Base-by-base conservation (phyloP, 257 asterid genomes). In the Fraxinus quadrangulata region DNA sequence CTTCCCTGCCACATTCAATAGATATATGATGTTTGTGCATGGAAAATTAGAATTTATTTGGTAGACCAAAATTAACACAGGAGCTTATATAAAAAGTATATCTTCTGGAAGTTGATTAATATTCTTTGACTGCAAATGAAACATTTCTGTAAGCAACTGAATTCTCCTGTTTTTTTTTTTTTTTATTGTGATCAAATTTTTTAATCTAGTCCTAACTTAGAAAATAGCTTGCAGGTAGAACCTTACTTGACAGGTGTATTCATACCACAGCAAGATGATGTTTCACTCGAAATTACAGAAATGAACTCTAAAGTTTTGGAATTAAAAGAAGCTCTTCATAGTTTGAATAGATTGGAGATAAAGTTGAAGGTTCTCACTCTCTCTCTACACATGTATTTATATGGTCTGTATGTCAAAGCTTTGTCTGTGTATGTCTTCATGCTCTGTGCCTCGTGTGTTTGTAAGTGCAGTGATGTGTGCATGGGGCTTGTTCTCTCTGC, bases 241-340 rank as follows among this genome's bases (percentile, higher is more conserved):
- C 98, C 97, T 73, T 93, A 90, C 87, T 83, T 93, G 83, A 83
- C 82, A 47, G 94, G 98, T 67, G 87, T 84, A 59, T 90, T 91
- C 74, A 80, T 75, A 28, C 91, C 96, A 24, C 66, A 86, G 76
- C 89, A 83, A 81, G 97, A 93, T 81, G 75, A 73, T 68, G 86
- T 65, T 79, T 71, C 81, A 47, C 70, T 69, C 26, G 73, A 81
- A 30, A 80, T 67, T 19, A 77, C 70, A 24, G 96, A 90, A 77
- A 45, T 89, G 77, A 76, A 79, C 75, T 79, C 88, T 19, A 86
- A 85, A 86, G 87, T 90, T 24, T 63, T 70, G 80, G 85, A 87
- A 78, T 74, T 93, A 78, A 87, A 84, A 80, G 93, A 89, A 86
- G 88, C 90, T 82, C 92, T 91, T 78, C 81, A 51, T 16, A 88